A percentile compares a stretch with the other conserved stretches of the same genome.
These are phyloP conservation scores for Acanthamoeba royreba DNA, from an alignment of 208 protist species.

Conservation along the genomic window DNA sequence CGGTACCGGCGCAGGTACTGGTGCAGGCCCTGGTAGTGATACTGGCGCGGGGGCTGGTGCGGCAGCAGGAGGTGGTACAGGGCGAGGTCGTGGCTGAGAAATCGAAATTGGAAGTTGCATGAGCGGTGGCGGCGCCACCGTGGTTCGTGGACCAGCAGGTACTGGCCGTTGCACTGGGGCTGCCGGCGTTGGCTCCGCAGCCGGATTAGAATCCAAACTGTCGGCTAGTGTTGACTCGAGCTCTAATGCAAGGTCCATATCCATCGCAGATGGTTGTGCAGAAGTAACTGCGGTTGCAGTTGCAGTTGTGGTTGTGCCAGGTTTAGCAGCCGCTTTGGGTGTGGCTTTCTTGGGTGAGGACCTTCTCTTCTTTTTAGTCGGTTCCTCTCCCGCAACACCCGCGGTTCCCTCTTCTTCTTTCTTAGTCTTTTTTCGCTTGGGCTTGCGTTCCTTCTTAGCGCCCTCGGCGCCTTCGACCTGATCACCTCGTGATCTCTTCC, in stretches of 20 bases:
- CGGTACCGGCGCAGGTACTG: too few species aligned
- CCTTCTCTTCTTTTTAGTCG: not conserved
- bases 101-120: not conserved
- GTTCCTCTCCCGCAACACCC: not conserved
- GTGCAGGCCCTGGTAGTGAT: not conserved
- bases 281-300: not conserved
- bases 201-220: not conserved
- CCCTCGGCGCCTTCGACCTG: not conserved
- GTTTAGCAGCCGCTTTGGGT: not conserved
- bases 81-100: not conserved
- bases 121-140: not conserved
- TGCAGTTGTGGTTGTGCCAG: not conserved
- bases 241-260: not conserved
- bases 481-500: not conserved
- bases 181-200: not conserved
- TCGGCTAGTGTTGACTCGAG: not conserved
- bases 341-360: not conserved
- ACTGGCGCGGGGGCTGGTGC: not conserved
- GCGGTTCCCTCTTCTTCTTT: not conserved
- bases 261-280: not conserved
- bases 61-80: not conserved
- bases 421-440: not conserved
- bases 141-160: not conserved
- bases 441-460: conserved; percentile 8
- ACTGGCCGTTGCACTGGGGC: not conserved